phyloP scores from a whole-genome alignment of 129 eudicot species.

The Glebionis coronaria region DNA sequence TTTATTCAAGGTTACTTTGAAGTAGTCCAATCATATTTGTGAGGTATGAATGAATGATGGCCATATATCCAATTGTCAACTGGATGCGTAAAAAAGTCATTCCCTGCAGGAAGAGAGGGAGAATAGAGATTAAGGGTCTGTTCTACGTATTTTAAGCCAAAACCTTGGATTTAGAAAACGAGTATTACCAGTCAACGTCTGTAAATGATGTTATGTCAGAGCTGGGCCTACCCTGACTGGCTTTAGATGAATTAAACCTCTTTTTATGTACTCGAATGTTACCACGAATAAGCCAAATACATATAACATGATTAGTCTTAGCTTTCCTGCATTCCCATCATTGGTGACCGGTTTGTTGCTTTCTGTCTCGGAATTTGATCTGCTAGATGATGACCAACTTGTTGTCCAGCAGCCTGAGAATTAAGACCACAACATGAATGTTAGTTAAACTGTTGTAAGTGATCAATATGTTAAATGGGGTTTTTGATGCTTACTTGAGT shows the following conservation, averaged over 20 bases:
- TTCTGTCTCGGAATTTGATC: constrained; percentile 32
- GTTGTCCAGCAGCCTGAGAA: constrained; percentile 16
- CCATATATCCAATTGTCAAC: not conserved
- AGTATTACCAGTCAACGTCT: not conserved
- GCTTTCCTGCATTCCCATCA: constrained; percentile 32
- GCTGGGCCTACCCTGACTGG: constrained; percentile 36
- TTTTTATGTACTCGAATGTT: constrained; percentile 43
- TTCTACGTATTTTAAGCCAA: not conserved
- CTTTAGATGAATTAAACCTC: constrained; percentile 23
- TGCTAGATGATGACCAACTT: constrained; percentile 21
- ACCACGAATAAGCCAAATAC: constrained; percentile 56
- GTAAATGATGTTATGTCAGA: not conserved
- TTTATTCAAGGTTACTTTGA: not conserved
- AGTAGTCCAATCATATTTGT: constrained; percentile 4
- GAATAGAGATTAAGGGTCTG: not conserved
- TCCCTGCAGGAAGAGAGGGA: not conserved
- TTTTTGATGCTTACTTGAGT: constrained; percentile 45
- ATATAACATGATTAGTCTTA: constrained; percentile 37
- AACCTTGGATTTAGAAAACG: not conserved
- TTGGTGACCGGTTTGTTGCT: constrained; percentile 28
- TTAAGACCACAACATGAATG: not conserved
- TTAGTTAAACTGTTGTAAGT: not conserved
- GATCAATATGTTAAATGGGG: not conserved
- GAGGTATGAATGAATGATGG: not conserved
- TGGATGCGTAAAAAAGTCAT: not conserved